phyloP scores from a whole-genome alignment of 768 basidiomycete genomes.

The Megacollybia marginata region DNA sequence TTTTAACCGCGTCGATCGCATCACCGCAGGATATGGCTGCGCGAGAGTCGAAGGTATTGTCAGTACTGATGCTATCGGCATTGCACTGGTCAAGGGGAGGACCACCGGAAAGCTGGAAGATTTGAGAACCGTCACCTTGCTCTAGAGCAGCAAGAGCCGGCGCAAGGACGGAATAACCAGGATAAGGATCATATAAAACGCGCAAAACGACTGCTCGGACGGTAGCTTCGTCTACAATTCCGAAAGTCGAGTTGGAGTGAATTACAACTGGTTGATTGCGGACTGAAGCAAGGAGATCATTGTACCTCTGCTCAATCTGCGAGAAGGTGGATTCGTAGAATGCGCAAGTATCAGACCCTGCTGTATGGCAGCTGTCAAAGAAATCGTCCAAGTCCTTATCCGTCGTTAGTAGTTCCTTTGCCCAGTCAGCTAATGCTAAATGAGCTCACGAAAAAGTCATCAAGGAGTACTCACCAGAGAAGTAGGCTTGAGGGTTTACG shows the following conservation, averaged over 20 bases:
- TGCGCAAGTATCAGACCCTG: neutral
- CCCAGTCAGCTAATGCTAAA: neutral
- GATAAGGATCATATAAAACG: neutral
- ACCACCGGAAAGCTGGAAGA: neutral
- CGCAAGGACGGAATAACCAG: neutral
- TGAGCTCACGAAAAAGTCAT: too few species aligned
- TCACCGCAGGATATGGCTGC: neutral
- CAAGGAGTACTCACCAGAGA: too few species aligned
- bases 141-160: neutral
- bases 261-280: neutral
- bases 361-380: neutral
- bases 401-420: neutral
- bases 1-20: neutral
- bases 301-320: neutral
- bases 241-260: neutral
- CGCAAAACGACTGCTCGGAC: neutral
- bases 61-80: neutral
- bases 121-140: neutral
- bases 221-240: neutral
- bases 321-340: neutral
- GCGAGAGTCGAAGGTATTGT: neutral
- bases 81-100: neutral
- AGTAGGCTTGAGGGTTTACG: too few species aligned
- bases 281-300: neutral
- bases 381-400: neutral